Evolutionary conservation across 2,329 filamentous ascomycete genomes (phyloP).

Genomic region (Cercospora janseana): DNA sequence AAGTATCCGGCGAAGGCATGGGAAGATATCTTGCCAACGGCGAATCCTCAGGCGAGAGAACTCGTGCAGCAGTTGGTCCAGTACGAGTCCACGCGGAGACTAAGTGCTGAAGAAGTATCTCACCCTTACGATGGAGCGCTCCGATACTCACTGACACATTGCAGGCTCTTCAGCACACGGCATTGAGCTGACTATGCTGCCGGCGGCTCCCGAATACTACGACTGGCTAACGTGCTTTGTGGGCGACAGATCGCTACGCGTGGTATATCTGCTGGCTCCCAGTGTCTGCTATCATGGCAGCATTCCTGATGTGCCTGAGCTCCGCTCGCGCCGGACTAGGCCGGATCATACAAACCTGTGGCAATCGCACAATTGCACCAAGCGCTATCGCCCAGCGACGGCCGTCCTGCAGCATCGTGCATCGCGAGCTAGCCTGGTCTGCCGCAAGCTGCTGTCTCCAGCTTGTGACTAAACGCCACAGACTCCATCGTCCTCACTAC

Average conservation of each 20-base stretch:
- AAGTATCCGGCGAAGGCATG: slow-evolving; percentile 67
- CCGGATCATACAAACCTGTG: no score
- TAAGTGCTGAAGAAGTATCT: slow-evolving; percentile 63
- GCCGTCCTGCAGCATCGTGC: not conserved
- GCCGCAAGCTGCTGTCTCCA: not conserved
- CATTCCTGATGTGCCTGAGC: no score
- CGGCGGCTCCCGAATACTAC: not conserved
- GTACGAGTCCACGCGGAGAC: slow-evolving; percentile 67
- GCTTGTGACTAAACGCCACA: not conserved
- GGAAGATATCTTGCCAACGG: slow-evolving; percentile 65
- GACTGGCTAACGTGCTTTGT: not conserved
- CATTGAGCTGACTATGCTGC: slow-evolving; percentile 6
- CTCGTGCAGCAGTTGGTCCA: slow-evolving; percentile 67
- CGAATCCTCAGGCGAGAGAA: slow-evolving; percentile 58
- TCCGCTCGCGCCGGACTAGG: no score
- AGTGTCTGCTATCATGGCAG: no score
- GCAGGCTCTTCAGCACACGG: slow-evolving; percentile 5
- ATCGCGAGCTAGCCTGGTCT: not conserved
- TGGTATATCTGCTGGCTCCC: no score
- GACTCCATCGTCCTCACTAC: not conserved
- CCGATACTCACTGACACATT: not conserved
- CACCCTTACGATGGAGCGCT: not conserved
- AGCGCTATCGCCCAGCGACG: not conserved
- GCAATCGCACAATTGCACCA: not conserved
- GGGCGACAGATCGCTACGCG: no score